Evolutionary conservation across 2,329 filamentous ascomycete species (phyloP), one percentile per base, ranked within the genome.

Genomic region (Nemania serpens): DNA sequence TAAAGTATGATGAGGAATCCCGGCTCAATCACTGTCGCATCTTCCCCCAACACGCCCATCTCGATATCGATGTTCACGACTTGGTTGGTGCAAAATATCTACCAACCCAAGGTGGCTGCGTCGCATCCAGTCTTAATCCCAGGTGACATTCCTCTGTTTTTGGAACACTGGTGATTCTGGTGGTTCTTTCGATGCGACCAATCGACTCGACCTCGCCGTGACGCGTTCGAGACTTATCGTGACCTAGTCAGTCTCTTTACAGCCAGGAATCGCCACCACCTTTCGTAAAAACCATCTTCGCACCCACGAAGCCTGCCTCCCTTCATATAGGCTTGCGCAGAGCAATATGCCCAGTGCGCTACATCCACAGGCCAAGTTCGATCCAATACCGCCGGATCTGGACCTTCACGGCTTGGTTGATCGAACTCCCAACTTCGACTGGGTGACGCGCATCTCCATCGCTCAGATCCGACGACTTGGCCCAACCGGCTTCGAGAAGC

Each of bases 321-420:
- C 25, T 22, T n/a, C 2, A 9, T 12, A 22, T n/a, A 17, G 17
- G 39, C 50, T 11, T 15, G 20, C 60, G 47, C 6, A 47, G 6
- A 20, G 51, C 62, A 83, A 71, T 29, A 97, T 97, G 93, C 90
- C 91, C 56, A 79, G 82, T 15, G 83, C 89, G 13, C 81, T 89
- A 60, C 88, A 93, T 69, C 91, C 91, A 0, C 89, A 92, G 72
- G 92, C 93, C 15, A 91, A 93, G 53, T 98, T 98, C 75, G 92
- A 96, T 75, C 93, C 94, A 1, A 91, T 98, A 48, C 86, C 93
- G 0, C 93, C 93, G 0, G 87, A 94, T 71, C 86, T 98, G 59
- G 89, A 98, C 72, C 81, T 98, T 15, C 79, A 86, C 41, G 78
- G 79, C 1, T 81, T 98, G 1, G 91, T 98, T 15, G 88, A 95